Conservation (phyloP, 192 early-diverging fungal species). For the Coemansia sp. region DNA sequence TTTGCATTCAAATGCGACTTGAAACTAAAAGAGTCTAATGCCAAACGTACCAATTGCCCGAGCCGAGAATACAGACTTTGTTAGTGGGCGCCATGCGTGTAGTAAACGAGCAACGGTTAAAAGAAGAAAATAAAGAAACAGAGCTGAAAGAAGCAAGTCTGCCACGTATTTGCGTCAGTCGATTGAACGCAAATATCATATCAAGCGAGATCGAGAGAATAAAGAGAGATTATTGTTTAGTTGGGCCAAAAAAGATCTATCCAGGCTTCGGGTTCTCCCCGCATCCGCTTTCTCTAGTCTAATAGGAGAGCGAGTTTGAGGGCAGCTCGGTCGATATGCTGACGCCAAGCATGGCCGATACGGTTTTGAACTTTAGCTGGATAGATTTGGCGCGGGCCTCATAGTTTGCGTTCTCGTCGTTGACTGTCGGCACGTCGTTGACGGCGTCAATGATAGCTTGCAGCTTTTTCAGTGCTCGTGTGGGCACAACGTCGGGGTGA, state of each 20-base stretch:
- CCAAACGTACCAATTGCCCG: conserved; percentile 86
- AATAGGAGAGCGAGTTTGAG: conserved; percentile 32
- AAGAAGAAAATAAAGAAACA: not conserved
- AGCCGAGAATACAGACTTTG: conserved; percentile 88
- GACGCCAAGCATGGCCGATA: conserved; percentile 39
- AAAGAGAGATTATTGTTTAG: too few relatives aligned
- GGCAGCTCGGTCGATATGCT: conserved; percentile 34
- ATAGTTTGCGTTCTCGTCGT: conserved; percentile 43
- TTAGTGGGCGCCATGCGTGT: conserved; percentile 49
- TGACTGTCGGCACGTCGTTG: conserved; percentile 21
- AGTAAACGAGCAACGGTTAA: conserved; percentile 6
- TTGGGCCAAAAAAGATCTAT: too few relatives aligned
- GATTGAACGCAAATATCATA: not conserved
- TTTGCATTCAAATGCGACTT: not conserved
- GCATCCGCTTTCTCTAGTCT: too few relatives aligned
- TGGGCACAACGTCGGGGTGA: conserved; percentile 30
- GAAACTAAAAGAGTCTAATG: not conserved
- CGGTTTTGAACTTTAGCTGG: conserved; percentile 44
- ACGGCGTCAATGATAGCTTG: conserved; percentile 21
- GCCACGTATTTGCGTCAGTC: not conserved
- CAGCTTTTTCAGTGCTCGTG: conserved; percentile 36
- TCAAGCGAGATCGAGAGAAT: too few relatives aligned
- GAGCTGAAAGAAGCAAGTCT: conserved; percentile 1
- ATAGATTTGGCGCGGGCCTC: conserved; percentile 28
- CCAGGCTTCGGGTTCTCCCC: too few relatives aligned